Conservation (phyloP, 1,284 basidiomycete species). For the Sutorius eximius region DNA sequence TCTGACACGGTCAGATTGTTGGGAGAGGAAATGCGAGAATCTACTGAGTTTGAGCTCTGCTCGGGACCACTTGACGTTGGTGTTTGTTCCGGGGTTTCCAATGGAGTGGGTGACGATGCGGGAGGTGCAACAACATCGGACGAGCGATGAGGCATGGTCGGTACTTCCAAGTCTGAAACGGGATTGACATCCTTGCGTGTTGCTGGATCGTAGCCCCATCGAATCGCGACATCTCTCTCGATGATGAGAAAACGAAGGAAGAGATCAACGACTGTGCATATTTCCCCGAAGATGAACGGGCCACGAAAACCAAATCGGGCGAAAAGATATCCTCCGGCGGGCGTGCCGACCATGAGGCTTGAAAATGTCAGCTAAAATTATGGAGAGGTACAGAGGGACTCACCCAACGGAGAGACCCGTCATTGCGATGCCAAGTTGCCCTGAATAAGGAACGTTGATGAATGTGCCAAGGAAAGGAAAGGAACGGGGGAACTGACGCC, state of each 20-base stretch:
- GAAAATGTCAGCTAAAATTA: slow-evolving; percentile 8
- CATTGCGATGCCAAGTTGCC: slow-evolving; percentile 73
- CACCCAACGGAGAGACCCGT: slow-evolving; percentile 69
- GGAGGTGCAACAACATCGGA: neutral
- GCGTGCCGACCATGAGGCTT: slow-evolving; percentile 58
- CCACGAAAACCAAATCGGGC: slow-evolving; percentile 66
- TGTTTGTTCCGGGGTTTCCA: neutral
- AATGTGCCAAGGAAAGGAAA: slow-evolving; percentile 1
- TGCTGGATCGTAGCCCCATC: slow-evolving; percentile 52
- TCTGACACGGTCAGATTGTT: slow-evolving; percentile 11
- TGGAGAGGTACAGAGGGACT: slow-evolving; percentile 1
- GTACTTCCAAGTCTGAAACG: slow-evolving; percentile 8
- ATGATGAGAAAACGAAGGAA: slow-evolving; percentile 62
- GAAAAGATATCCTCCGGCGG: slow-evolving; percentile 71
- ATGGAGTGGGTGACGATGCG: neutral
- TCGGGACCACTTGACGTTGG: neutral
- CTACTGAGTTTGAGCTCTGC: neutral
- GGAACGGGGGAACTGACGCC: slow-evolving; percentile 47
- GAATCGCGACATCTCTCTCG: slow-evolving; percentile 58
- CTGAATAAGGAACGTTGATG: slow-evolving; percentile 35
- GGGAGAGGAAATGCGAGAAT: slow-evolving; percentile 1
- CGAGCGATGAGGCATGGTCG: neutral
- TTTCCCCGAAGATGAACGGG: slow-evolving; percentile 73
- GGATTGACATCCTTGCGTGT: slow-evolving; percentile 14
- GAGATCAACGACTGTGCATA: slow-evolving; percentile 60